phyloP scores from a whole-genome alignment of 805 yeast species.

The Cyberlindnera samutprakarnensis region DNA sequence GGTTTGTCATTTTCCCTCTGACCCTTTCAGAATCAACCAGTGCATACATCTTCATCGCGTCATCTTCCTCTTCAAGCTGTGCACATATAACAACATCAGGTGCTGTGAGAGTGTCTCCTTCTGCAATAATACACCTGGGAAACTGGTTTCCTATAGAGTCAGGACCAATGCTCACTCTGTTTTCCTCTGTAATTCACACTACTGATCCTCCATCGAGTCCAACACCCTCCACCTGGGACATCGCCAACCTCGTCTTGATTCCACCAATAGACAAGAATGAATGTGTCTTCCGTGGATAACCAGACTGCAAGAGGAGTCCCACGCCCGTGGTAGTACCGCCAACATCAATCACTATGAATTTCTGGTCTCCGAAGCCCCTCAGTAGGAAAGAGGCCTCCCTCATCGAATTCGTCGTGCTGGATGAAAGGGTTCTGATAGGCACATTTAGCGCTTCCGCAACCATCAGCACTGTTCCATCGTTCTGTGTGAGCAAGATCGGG shows the following conservation, averaged over 20 bases:
- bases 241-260: slow-evolving; percentile 39
- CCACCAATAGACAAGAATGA: slow-evolving; percentile 39
- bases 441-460: slow-evolving; percentile 31
- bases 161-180: slow-evolving; percentile 34
- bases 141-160: slow-evolving; percentile 40
- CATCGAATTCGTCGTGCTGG: slow-evolving; percentile 45
- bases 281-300: slow-evolving; percentile 41
- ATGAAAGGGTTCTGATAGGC: slow-evolving; percentile 41
- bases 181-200: slow-evolving; percentile 23
- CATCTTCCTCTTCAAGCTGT: slow-evolving; percentile 8
- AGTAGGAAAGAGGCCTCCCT: slow-evolving; percentile 38
- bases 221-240: slow-evolving; percentile 44
- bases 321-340: slow-evolving; percentile 49
- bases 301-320: slow-evolving; percentile 35
- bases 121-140: slow-evolving; percentile 31
- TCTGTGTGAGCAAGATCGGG: slow-evolving; percentile 37
- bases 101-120: slow-evolving; percentile 34
- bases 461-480: slow-evolving; percentile 43
- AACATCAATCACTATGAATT: slow-evolving; percentile 36
- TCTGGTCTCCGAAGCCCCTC: slow-evolving; percentile 13
- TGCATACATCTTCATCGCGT: slow-evolving; percentile 10
- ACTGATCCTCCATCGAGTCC: slow-evolving; percentile 47
- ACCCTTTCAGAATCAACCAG: slow-evolving; percentile 25
- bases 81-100: slow-evolving; percentile 29
- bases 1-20: slow-evolving; percentile 18